These are phyloP conservation scores for Phascolomyces articulosus DNA, from an alignment of 371 early-diverging fungal genomes.

Conservation along the genomic window DNA sequence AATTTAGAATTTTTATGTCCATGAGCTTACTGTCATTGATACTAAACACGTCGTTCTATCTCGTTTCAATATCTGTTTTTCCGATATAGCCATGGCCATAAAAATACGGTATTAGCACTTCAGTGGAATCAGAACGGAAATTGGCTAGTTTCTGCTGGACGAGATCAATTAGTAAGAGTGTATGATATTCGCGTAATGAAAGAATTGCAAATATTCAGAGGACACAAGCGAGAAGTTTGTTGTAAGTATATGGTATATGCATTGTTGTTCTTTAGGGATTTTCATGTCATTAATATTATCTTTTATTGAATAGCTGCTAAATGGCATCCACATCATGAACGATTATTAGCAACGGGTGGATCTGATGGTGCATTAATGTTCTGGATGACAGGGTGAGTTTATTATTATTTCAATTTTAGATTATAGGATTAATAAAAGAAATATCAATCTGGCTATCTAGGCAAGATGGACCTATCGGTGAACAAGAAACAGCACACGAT, in stretches of 20 bases:
- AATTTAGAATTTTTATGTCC: too few relatives aligned
- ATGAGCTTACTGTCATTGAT: too few relatives aligned
- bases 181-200: constrained; percentile 97
- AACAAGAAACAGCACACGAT: constrained; percentile 92
- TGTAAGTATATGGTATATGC: constrained; percentile 52
- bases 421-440: background rate
- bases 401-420: background rate
- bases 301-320: constrained; percentile 64
- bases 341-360: constrained; percentile 93
- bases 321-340: constrained; percentile 97
- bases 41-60: too few relatives aligned
- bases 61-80: background rate
- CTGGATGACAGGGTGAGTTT: constrained; percentile 86
- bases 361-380: constrained; percentile 94
- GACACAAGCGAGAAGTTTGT: constrained; percentile 95
- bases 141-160: constrained; percentile 94
- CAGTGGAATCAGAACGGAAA: constrained; percentile 98
- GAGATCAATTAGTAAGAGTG: constrained; percentile 96
- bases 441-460: constrained; percentile 19
- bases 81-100: constrained; percentile 92
- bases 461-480: constrained; percentile 68
- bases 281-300: background rate
- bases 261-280: too few relatives aligned
- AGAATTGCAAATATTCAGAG: constrained; percentile 91
- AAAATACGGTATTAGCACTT: constrained; percentile 93